Evolutionary conservation across 2,329 filamentous ascomycete species (phyloP), one percentile per base, ranked within the genome.

Genomic region (Colletotrichum sp.): DNA sequence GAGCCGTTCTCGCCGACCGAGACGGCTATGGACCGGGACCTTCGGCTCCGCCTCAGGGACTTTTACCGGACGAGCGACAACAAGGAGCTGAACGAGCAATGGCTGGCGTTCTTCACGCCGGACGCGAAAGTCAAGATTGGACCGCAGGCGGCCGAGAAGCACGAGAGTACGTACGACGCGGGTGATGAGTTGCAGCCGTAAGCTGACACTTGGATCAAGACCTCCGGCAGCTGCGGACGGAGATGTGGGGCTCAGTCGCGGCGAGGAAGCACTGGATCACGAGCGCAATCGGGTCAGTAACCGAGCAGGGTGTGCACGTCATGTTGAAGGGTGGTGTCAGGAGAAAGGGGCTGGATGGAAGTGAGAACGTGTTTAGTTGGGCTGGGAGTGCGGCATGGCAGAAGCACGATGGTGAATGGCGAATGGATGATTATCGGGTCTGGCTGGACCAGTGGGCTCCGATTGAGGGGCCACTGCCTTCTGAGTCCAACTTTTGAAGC

Each of bases 61-160:
- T 77, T 77, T 64, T 77, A 77, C 39, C 76, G 76, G 24, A 72
- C 69, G 18, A 77, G 76, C 64, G 76, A 77, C 60, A 65, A 76
- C 49, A 49, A 59, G 55, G 68, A 68, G 9, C 26, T 62, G 12
- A 64, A 72, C 49, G 72, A 77, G 24, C 68, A 64, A 28, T 77
- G 76, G 76, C 32, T 77, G 15, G 62, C 68, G 2, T 77, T 68
- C 64, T 77, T 72, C 68, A 76, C 76, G 10, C 62, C 63, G 15
- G 72, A 49, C 59, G 76, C 76, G 7, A 77, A 26, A 4, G 76
- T 60, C 49, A 77, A 72, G 30, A 36, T 77, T 59, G 76, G 68
- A 13, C 18, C 63, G 8, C 55, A 26, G 32, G 76, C 60, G 36
- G 74, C 26, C 16, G 74, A 76, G 49, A 60, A 26, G 49, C 74